Conservation (phyloP, 805 yeast genomes). For the Candida succiphila region DNA sequence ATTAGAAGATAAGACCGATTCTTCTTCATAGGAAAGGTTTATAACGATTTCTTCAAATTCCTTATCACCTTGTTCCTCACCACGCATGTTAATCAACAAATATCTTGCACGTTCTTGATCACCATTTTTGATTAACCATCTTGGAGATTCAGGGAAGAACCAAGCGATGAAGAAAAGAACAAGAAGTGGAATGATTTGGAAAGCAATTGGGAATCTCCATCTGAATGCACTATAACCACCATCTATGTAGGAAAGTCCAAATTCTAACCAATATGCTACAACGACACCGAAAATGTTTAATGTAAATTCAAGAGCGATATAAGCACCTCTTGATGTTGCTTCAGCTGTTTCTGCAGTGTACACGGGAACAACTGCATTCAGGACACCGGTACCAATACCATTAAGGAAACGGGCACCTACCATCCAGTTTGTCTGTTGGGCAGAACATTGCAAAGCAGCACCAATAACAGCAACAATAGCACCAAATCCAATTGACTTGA, state of each 20-base stretch:
- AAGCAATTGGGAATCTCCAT: slow-evolving; percentile 27
- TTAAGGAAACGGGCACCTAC: slow-evolving; percentile 24
- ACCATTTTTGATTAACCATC: slow-evolving; percentile 31
- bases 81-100: slow-evolving; percentile 30
- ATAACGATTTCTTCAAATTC: slow-evolving; percentile 13
- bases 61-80: slow-evolving; percentile 17
- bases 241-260: slow-evolving; percentile 23
- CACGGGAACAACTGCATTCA: slow-evolving; percentile 27
- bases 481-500: slow-evolving; percentile 16
- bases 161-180: slow-evolving; percentile 11
- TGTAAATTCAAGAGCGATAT: slow-evolving; percentile 24
- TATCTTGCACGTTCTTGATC: slow-evolving; percentile 30
- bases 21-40: slow-evolving; percentile 17
- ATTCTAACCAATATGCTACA: slow-evolving; percentile 27
- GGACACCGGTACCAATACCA: slow-evolving; percentile 26
- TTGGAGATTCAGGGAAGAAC: slow-evolving; percentile 32
- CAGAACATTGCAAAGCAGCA: slow-evolving; percentile 13
- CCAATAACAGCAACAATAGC: slow-evolving; percentile 19
- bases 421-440: slow-evolving; percentile 14
- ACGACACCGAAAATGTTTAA: slow-evolving; percentile 19
- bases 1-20: slow-evolving; percentile 16
- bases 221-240: slow-evolving; percentile 10
- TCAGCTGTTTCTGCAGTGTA: slow-evolving; percentile 27
- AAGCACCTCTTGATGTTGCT: slow-evolving; percentile 23
- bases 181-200: slow-evolving; percentile 15